Percentiles rank a stretch among this genome's conserved stretches.
Conservation (phyloP, 441 rosid species). For the Hura crepitans region DNA sequence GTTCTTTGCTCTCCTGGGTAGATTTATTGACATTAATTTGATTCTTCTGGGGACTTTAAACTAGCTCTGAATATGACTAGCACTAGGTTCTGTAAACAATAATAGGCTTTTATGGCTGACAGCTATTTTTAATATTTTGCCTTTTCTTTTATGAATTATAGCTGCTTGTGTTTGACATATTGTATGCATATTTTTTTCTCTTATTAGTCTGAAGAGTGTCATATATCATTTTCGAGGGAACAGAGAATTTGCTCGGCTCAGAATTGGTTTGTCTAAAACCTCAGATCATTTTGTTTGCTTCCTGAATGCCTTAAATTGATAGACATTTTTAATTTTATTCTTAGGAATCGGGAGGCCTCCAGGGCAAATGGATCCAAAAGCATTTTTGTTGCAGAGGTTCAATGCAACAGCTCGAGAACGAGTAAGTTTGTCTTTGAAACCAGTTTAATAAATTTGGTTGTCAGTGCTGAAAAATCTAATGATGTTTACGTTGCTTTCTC, state of each 20-base stretch:
- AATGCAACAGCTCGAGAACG: slow-evolving; percentile 51
- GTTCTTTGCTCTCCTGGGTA: not conserved
- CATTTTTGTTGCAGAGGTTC: slow-evolving; percentile 81
- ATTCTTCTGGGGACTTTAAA: not conserved
- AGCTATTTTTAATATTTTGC: not conserved
- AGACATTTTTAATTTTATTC: slow-evolving; percentile 5
- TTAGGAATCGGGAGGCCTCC: slow-evolving; percentile 82
- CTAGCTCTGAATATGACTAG: not conserved
- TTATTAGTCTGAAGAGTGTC: slow-evolving; percentile 61
- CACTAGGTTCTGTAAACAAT: not conserved
- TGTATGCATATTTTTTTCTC: slow-evolving; percentile 8
- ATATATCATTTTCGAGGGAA: slow-evolving; percentile 70
- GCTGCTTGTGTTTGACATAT: too few relatives aligned
- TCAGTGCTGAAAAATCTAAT: not conserved
- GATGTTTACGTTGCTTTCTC: slow-evolving; percentile 1
- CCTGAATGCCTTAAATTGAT: not conserved
- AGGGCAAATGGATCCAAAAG: slow-evolving; percentile 98
- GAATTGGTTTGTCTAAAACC: slow-evolving; percentile 55
- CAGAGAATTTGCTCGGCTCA: slow-evolving; percentile 75
- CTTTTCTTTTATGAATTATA: not conserved
- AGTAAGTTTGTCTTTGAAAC: slow-evolving; percentile 38
- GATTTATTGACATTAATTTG: not conserved
- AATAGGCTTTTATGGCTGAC: not conserved
- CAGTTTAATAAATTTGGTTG: not conserved
- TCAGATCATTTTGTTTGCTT: slow-evolving; percentile 3